Base-by-base conservation (phyloP, 2,329 filamentous ascomycete genomes). In the Bretziella fagacearum region DNA sequence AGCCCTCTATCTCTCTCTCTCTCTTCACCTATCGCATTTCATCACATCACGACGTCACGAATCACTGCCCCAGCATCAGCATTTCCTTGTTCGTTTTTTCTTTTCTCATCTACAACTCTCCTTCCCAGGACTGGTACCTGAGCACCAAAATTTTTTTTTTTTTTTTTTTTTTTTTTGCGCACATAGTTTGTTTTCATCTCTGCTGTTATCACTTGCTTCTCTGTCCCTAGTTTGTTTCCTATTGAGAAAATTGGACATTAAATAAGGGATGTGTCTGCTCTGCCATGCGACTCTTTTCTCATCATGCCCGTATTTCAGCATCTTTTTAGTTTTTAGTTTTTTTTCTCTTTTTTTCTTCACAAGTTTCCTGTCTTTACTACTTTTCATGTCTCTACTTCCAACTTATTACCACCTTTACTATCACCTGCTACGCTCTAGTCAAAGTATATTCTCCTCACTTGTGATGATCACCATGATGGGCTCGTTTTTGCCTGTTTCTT, bases 1-100 rank as follows among this genome's bases (percentile, higher is more conserved):
- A 8, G 10, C 11, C 23, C 26, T 40, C 15, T n/a, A 36, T 25
- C n/a, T 41, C 25, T 40, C 25, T 11, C 23, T 44, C 23, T 48
- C 22, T 42, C 25, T 26, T 40, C 8, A 11, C 17, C 61, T 49
- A 65, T 59, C 51, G 62, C 58, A 53, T 63, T 57, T 60, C 37
- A 55, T 54, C 30, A 62, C 65, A 51, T 65, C 56, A 59, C 45
- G 47, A 49, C 30, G 43, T 49, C 36, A 49, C 29, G 47, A 49
- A 42, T 41, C 23, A 42, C 43, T 30, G 26, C 22, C 18, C 42
- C 13, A 23, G 4, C 22, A 41, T 49, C 25, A 48, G 32, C 48
- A 41, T 48, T 46, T 42, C 35, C 44, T 46, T 33, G 47, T 32
- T 39, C 50, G 15, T 8, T 25, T 41, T 41, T 49, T 49, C 25